A percentile compares a stretch with the other conserved stretches of the same genome.
Conservation (phyloP, 2,329 filamentous ascomycete species). For the Paecilomyces sp. region DNA sequence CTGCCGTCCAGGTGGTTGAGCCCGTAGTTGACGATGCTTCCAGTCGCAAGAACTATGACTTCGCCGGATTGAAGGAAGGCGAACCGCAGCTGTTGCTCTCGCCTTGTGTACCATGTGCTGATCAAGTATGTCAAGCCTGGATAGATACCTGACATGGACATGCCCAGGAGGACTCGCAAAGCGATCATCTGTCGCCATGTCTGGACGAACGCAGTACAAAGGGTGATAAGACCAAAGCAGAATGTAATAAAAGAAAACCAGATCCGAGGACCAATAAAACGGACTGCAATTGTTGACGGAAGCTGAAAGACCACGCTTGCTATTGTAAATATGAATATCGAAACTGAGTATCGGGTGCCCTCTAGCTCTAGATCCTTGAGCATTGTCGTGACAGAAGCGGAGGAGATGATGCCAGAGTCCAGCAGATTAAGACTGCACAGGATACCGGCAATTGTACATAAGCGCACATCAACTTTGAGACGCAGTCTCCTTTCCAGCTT, state of each 20-base stretch:
- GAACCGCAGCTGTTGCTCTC: conserved; percentile 59
- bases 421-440: conserved; percentile 63
- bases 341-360: conserved; percentile 60
- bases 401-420: conserved; percentile 63
- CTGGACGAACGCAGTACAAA: conserved; percentile 61
- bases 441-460: conserved; percentile 66
- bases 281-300: conserved; percentile 60
- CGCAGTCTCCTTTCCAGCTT: conserved; percentile 44
- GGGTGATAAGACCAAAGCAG: conserved; percentile 57
- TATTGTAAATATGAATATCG: conserved; percentile 68
- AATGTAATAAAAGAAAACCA: conserved; percentile 57
- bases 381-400: conserved; percentile 63
- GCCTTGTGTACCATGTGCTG: conserved; percentile 56
- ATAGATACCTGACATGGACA: conserved; percentile 48
- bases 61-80: conserved; percentile 59
- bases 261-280: conserved; percentile 56
- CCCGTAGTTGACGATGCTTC: conserved; percentile 61
- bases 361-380: conserved; percentile 55
- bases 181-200: conserved; percentile 65
- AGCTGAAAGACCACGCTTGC: conserved; percentile 62
- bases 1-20: conserved; percentile 57
- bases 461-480: conserved; percentile 58
- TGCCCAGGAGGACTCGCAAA: conserved; percentile 58
- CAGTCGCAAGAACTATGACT: conserved; percentile 59
- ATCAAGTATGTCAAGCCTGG: conserved; percentile 39